Conservation (phyloP, 2,329 filamentous ascomycete species). For the Cercospora sesami region DNA sequence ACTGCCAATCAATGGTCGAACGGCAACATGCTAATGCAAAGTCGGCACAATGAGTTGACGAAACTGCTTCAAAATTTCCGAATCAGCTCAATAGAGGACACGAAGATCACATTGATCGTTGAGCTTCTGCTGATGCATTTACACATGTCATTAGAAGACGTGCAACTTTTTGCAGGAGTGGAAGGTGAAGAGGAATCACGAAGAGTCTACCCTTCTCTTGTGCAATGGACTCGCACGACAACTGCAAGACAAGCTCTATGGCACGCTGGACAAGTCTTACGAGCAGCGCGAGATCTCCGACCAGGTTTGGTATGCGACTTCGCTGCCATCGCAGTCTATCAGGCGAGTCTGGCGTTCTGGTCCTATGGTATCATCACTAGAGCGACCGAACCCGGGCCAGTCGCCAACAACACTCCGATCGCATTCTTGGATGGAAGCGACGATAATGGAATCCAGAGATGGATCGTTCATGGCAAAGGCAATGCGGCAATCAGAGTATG, state of each 20-base stretch:
- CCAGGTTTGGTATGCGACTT: conserved; percentile 55
- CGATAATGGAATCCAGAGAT: conserved; percentile 50
- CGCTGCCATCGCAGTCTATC: conserved; percentile 67
- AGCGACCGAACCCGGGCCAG: conserved; percentile 44
- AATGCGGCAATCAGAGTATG: conserved; percentile 36
- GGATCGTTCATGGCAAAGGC: conserved; percentile 38
- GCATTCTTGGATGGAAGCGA: conserved; percentile 59
- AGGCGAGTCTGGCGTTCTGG: conserved; percentile 69
- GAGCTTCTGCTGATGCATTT: conserved; percentile 63
- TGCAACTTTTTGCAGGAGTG: conserved; percentile 67
- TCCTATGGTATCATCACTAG: conserved; percentile 60
- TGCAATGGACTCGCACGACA: conserved; percentile 58
- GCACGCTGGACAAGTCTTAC: conserved; percentile 67
- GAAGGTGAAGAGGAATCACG: conserved; percentile 67
- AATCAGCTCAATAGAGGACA: conserved; percentile 42
- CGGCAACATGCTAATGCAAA: conserved; percentile 46
- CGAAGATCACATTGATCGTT: conserved; percentile 43
- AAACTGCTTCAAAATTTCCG: conserved; percentile 57
- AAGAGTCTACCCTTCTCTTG: conserved; percentile 58
- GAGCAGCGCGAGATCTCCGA: conserved; percentile 54
- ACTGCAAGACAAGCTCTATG: conserved; percentile 63
- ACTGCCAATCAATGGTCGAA: conserved; percentile 48
- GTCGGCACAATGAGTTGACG: conserved; percentile 63
- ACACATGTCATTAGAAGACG: conserved; percentile 63
- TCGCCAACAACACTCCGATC: conserved; percentile 41